Percentiles rank a stretch among this genome's conserved stretches.
Evolutionary conservation across 1,284 basidiomycete species (phyloP).

Genomic region (Prillingera fragicola): DNA sequence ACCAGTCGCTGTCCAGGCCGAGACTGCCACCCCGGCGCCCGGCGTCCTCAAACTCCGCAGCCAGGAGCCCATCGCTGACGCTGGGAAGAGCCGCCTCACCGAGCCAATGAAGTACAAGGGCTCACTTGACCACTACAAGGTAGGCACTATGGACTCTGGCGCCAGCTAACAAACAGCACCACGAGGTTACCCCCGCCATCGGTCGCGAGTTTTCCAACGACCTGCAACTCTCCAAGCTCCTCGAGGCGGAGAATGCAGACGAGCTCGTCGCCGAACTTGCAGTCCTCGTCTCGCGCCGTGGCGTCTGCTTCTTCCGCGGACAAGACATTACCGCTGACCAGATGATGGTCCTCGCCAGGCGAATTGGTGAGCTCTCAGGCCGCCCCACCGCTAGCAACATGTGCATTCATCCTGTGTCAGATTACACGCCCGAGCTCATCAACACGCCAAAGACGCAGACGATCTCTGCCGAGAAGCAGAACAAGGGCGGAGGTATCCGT

Average conservation of each 20-base stretch:
- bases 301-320: conserved; percentile 64
- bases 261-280: conserved; percentile 88
- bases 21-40: no score
- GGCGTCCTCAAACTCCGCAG: no score
- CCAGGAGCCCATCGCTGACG: no score
- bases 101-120: conserved; percentile 3
- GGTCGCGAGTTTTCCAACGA: conserved; percentile 43
- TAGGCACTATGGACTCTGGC: no score
- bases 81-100: conserved; percentile 1
- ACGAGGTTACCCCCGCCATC: conserved; percentile 35
- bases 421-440: conserved; percentile 12
- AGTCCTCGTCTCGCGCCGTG: conserved; percentile 92
- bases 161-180: no score
- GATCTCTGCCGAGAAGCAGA: conserved; percentile 23
- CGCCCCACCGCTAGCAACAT: conserved; percentile 49
- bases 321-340: conserved; percentile 53
- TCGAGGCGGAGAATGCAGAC: conserved; percentile 49
- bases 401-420: conserved; percentile 30
- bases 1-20: no score
- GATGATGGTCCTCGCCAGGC: conserved; percentile 51
- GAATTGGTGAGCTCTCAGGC: conserved; percentile 57
- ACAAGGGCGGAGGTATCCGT: conserved; percentile 25
- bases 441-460: conserved; percentile 16
- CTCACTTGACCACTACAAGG: conserved; percentile 1
- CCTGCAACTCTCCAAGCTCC: conserved; percentile 48